phyloP scores from a whole-genome alignment of 805 yeast genomes.

The Tetrapisispora arboricola region DNA sequence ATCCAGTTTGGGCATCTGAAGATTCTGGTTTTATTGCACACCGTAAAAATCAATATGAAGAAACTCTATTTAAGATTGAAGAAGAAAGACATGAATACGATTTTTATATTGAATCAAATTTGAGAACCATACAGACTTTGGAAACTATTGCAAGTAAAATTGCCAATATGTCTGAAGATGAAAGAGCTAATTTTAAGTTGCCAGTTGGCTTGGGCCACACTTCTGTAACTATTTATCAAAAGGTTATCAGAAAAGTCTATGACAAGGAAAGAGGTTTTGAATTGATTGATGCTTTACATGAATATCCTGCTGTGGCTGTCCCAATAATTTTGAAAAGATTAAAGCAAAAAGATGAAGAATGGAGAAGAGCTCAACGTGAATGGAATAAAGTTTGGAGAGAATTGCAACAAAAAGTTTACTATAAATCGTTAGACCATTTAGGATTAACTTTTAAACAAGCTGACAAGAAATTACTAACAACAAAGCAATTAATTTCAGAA shows the following conservation, averaged over 20 bases:
- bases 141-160: constrained; percentile 92
- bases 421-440: constrained; percentile 86
- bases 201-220: constrained; percentile 93
- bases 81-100: constrained; percentile 98
- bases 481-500: constrained; percentile 83
- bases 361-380: constrained; percentile 96
- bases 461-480: constrained; percentile 83
- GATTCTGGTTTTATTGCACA: constrained; percentile 99
- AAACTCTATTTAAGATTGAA: constrained; percentile 85
- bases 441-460: constrained; percentile 96
- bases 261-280: constrained; percentile 93
- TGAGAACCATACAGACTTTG: constrained; percentile 88
- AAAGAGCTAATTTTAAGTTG: constrained; percentile 71
- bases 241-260: constrained; percentile 83
- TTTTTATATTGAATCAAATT: constrained; percentile 86
- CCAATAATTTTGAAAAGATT: constrained; percentile 86
- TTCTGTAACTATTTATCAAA: constrained; percentile 83
- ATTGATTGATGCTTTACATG: constrained; percentile 91
- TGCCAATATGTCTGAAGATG: constrained; percentile 86
- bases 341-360: constrained; percentile 96
- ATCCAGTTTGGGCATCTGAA: constrained; percentile 99
- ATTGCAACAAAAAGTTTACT: constrained; percentile 89
- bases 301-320: constrained; percentile 88
- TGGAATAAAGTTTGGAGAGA: constrained; percentile 99
- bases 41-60: constrained; percentile 95